These are phyloP conservation scores for Lagenidium giganteum DNA, from an alignment of 352 stramenopile genomes.

Conservation along the genomic window DNA sequence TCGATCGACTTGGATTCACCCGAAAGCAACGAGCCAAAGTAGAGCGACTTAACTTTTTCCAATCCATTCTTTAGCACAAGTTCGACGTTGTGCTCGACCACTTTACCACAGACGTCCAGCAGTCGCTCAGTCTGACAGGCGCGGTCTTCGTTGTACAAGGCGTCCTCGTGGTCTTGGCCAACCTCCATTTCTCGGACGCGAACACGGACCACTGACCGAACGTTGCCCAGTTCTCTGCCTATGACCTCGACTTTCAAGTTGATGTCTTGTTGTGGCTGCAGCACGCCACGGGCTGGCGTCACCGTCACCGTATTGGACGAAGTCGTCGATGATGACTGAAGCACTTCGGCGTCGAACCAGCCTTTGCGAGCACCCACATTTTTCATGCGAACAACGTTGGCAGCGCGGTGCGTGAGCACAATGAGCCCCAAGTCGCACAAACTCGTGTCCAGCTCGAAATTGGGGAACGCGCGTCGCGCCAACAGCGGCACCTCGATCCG, in stretches of 20 bases:
- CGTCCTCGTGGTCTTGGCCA: neutral
- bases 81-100: conserved; percentile 87
- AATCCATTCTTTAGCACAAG: conserved; percentile 47
- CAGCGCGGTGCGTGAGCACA: conserved; percentile 49
- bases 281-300: conserved; percentile 22
- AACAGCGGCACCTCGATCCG: conserved; percentile 55
- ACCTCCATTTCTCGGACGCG: conserved; percentile 26
- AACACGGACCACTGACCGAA: conserved; percentile 38
- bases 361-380: conserved; percentile 41
- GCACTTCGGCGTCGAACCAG: conserved; percentile 44
- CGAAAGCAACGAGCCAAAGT: conserved; percentile 70
- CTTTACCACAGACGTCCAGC: conserved; percentile 69
- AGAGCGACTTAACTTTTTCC: conserved; percentile 40
- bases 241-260: conserved; percentile 46
- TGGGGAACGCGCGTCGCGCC: conserved; percentile 42
- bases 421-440: conserved; percentile 66
- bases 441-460: conserved; percentile 43
- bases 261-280: conserved; percentile 24
- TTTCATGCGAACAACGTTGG: conserved; percentile 40
- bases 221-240: conserved; percentile 26
- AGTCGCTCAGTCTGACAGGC: conserved; percentile 43
- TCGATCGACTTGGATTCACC: conserved; percentile 53
- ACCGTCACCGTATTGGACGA: conserved; percentile 14
- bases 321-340: neutral
- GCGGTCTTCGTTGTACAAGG: no score